phyloP scores from a whole-genome alignment of 176 grass and related monocot genomes.

The Alopecurus myosuroides region DNA sequence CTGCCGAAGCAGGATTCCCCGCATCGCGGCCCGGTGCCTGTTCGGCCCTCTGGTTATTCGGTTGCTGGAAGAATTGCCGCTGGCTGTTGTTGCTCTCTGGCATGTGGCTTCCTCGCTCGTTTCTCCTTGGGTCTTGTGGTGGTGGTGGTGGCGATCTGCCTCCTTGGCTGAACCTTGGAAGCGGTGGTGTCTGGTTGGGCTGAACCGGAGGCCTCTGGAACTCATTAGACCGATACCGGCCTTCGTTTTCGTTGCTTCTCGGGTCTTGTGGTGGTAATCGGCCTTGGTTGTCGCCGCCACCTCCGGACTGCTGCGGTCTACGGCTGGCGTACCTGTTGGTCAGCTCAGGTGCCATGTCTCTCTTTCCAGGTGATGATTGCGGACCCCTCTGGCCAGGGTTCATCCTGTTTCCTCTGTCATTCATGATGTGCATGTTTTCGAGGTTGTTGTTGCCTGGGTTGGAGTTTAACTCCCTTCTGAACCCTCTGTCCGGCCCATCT shows the following conservation, averaged over 20 bases:
- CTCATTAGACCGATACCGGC: not conserved
- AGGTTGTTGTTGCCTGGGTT: not conserved
- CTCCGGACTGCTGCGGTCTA: conserved; percentile 22
- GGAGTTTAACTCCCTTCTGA: not conserved
- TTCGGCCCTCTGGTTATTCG: not conserved
- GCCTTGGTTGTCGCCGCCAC: not conserved
- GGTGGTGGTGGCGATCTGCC: conserved; percentile 16
- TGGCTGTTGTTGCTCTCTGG: not conserved
- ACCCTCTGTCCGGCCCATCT: conserved; percentile 7
- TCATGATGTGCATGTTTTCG: not conserved
- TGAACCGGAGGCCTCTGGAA: conserved; percentile 8
- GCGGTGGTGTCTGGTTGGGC: not conserved
- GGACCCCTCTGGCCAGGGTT: not conserved
- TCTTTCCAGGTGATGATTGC: conserved; percentile 18
- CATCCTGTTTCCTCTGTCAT: not conserved
- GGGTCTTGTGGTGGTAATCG: conserved; percentile 25
- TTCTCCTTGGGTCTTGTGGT: conserved; percentile 31
- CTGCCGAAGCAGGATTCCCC: not conserved
- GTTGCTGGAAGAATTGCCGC: conserved; percentile 9
- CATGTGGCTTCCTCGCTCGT: conserved; percentile 24
- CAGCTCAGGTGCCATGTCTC: conserved; percentile 7
- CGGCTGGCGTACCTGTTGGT: conserved; percentile 35
- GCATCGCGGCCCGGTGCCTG: not conserved
- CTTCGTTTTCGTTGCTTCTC: conserved; percentile 22
- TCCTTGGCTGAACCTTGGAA: conserved; percentile 32